phyloP scores from a whole-genome alignment of 192 early-diverging fungal species.

The Pilaira anomala region DNA sequence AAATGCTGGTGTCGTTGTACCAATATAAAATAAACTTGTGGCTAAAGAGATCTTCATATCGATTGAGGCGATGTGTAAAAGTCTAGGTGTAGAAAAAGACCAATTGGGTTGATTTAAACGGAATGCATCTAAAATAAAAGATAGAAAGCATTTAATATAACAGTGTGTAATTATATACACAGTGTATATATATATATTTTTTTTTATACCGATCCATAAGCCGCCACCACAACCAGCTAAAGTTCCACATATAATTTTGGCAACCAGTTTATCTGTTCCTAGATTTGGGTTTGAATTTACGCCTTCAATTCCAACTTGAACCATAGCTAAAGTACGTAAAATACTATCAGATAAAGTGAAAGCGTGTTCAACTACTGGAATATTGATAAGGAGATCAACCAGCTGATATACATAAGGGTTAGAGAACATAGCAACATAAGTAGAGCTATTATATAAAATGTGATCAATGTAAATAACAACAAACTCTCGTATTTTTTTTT shows the following conservation, averaged over 20 bases:
- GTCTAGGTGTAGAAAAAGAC: slow-evolving; percentile 34
- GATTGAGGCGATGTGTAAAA: slow-evolving; percentile 19
- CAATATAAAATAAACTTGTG: slow-evolving; percentile 30
- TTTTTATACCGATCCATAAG: slow-evolving; percentile 31
- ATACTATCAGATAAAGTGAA: slow-evolving; percentile 29
- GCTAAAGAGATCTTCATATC: slow-evolving; percentile 31
- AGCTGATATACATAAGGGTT: slow-evolving; percentile 23
- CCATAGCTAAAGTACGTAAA: slow-evolving; percentile 21
- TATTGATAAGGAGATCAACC: slow-evolving; percentile 7
- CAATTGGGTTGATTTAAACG: slow-evolving; percentile 30
- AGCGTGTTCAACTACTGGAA: slow-evolving; percentile 18
- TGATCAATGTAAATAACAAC: neutral
- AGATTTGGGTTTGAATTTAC: slow-evolving; percentile 21
- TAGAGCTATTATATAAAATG: slow-evolving; percentile 13
- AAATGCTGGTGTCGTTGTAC: slow-evolving; percentile 20
- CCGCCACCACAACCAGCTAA: slow-evolving; percentile 36
- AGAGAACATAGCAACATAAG: slow-evolving; percentile 29
- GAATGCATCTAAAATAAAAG: slow-evolving; percentile 26
- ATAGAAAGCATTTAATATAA: neutral
- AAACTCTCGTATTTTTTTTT: too few species aligned
- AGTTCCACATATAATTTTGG: slow-evolving; percentile 34
- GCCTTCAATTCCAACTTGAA: slow-evolving; percentile 29
- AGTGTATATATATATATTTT: neutral
- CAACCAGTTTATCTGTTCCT: slow-evolving; percentile 30
- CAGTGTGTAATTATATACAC: neutral